Conservation (phyloP, 2,329 filamentous ascomycete genomes). For the Neocatenulostroma microsporum region DNA sequence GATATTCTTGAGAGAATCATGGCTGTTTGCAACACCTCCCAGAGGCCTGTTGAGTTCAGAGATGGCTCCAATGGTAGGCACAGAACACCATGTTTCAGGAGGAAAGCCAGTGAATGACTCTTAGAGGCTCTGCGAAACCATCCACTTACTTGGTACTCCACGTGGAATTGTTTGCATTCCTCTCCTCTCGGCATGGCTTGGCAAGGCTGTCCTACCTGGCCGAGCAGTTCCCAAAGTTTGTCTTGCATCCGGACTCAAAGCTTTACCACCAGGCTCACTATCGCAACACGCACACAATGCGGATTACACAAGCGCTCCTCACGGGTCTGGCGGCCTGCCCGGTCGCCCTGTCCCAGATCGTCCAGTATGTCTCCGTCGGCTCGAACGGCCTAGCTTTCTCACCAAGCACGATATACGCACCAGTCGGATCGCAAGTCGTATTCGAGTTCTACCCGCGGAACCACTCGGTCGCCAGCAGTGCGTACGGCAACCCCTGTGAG, state of each 20-base stretch:
- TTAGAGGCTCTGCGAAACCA: too few species aligned
- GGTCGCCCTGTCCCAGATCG: neutral
- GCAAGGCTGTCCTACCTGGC: neutral
- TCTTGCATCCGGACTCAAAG: neutral
- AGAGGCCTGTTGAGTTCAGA: too few species aligned
- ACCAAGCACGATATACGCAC: neutral
- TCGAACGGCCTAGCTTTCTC: conserved; percentile 1
- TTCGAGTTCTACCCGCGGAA: conserved; percentile 3
- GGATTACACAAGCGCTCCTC: too few species aligned
- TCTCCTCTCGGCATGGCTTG: conserved; percentile 1
- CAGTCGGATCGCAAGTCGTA: conserved; percentile 3
- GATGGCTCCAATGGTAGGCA: too few species aligned
- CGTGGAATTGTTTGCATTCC: conserved; percentile 3
- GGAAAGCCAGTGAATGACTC: too few species aligned
- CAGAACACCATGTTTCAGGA: too few species aligned
- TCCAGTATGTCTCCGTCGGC: neutral
- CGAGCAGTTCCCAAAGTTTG: neutral
- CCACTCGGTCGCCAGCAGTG: conserved; percentile 4
- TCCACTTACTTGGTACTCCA: too few species aligned
- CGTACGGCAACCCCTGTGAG: conserved; percentile 3
- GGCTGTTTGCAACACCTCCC: too few species aligned
- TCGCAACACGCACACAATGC: too few species aligned
- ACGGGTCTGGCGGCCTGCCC: neutral
- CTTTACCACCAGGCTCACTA: neutral
- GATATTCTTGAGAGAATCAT: too few species aligned